Conservation (phyloP, 441 rosid species). For the Adansonia rubrostipa region DNA sequence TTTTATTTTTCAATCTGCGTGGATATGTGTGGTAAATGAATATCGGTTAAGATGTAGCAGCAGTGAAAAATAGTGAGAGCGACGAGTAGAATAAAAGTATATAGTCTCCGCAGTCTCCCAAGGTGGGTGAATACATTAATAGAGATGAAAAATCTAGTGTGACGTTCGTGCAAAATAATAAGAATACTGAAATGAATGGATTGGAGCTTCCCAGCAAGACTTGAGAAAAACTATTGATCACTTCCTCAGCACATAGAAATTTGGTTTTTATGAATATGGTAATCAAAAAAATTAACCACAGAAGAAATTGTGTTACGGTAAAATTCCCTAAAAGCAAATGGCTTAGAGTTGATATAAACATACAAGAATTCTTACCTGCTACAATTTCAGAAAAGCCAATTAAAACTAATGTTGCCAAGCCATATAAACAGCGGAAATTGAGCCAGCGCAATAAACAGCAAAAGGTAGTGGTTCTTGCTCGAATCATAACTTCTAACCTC, state of each 20-base stretch:
- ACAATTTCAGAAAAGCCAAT: conserved; percentile 67
- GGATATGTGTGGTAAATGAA: too few species aligned
- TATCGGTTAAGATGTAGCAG: too few species aligned
- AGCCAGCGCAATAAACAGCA: conserved; percentile 80
- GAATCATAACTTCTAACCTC: conserved; percentile 82
- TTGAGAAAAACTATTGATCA: neutral
- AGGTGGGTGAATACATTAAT: too few species aligned
- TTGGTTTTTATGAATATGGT: neutral
- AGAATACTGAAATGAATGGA: too few species aligned
- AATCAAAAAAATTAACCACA: neutral
- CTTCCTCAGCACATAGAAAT: neutral
- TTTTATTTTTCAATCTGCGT: too few species aligned
- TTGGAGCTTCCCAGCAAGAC: too few species aligned
- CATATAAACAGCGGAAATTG: conserved; percentile 81
- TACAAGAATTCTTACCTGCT: conserved; percentile 23
- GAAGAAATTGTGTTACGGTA: neutral
- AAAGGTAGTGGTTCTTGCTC: conserved; percentile 81
- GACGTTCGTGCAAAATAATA: too few species aligned
- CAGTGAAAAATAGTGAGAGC: too few species aligned
- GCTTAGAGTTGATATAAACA: conserved; percentile 20
- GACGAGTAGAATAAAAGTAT: too few species aligned
- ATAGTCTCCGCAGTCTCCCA: too few species aligned
- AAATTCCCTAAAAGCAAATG: conserved; percentile 19
- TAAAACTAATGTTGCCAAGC: conserved; percentile 55
- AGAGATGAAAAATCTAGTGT: too few species aligned